Evolutionary conservation across 768 basidiomycete genomes (phyloP).

Genomic region (Coprinopsis sp.): DNA sequence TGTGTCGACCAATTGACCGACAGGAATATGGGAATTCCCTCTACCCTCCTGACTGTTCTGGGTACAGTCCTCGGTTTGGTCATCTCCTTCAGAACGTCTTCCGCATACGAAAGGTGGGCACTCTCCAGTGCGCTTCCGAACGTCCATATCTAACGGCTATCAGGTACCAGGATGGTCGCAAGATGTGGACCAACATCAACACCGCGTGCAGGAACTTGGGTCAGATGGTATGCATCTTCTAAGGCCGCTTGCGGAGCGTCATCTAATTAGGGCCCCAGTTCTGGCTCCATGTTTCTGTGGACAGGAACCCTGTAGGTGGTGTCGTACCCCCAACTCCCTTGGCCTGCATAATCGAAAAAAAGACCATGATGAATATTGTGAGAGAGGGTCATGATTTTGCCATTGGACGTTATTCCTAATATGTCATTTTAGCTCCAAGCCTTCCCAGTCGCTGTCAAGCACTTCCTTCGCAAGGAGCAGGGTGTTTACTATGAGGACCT

Average conservation of each 20-base stretch:
- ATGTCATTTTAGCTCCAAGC: constrained; percentile 51
- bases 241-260: not conserved
- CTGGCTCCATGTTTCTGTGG: constrained; percentile 52
- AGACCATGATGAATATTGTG: constrained; percentile 67
- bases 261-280: constrained; percentile 28
- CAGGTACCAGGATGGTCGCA: constrained; percentile 66
- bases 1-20: constrained; percentile 46
- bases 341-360: constrained; percentile 64
- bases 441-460: constrained; percentile 66
- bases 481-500: constrained; percentile 74
- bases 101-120: constrained; percentile 31
- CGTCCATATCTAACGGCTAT: constrained; percentile 52
- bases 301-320: constrained; percentile 33
- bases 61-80: constrained; percentile 71
- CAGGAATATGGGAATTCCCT: constrained; percentile 39
- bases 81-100: constrained; percentile 69
- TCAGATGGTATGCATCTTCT: constrained; percentile 42
- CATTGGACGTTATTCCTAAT: not conserved
- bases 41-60: constrained; percentile 58
- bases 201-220: constrained; percentile 55
- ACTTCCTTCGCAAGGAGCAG: constrained; percentile 61
- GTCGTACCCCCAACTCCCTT: constrained; percentile 26
- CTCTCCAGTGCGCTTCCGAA: constrained; percentile 34
- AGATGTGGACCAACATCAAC: constrained; percentile 63
- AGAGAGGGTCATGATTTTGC: constrained; percentile 10